Evolutionary conservation across 2,329 filamentous ascomycete species (phyloP), one percentile per base, ranked within the genome.

Genomic region (Aspergillus vadensis): DNA sequence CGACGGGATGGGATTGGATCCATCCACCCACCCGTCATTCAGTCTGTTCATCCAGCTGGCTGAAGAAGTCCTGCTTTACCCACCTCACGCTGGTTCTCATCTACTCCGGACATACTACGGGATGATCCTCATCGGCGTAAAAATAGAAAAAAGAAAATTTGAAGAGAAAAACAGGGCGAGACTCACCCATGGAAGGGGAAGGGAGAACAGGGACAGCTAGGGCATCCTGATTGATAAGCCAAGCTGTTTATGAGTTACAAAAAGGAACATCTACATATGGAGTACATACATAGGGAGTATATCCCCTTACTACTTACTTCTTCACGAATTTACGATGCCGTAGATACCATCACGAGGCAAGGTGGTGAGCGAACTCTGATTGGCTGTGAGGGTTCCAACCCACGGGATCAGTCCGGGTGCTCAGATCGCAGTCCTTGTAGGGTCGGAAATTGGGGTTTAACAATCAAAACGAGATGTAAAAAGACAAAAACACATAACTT

Each of bases 401-500:
- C 51, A 47, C 38, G 52, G 36, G 52, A 62, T 59, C 41, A 57
- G 53, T 15, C 51, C 53, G 47, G 47, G 61, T 53, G 61, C 61
- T 63, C 61, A 61, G 61, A 61, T 63, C 61, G 50, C 57, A 60
- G 41, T 36, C 52, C 47, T 51, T 36, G 17, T 43, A 25, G 32
- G 27, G 39, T 25, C 53, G 14, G 25, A 3, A 23, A 47, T 25
- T 7, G 12, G 39, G n/a, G 5, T 4, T 55, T 23, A 55, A n/a
- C 41, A 44, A 43, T 27, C 23, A 44, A 14, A 23, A 14, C 32
- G 41, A 21, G 41, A 19, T 44, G 17, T 21, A 30, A 38, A 30
- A 30, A 30, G 27, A 30, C 9, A 30, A 41, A 9, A 36, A 36
- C 4, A 36, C 32, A 14, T 12, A 36, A 36, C 21, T 21, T 23